Evolutionary conservation across 2,329 filamentous ascomycete species (phyloP).

Genomic region (Incumbomyces lentus): DNA sequence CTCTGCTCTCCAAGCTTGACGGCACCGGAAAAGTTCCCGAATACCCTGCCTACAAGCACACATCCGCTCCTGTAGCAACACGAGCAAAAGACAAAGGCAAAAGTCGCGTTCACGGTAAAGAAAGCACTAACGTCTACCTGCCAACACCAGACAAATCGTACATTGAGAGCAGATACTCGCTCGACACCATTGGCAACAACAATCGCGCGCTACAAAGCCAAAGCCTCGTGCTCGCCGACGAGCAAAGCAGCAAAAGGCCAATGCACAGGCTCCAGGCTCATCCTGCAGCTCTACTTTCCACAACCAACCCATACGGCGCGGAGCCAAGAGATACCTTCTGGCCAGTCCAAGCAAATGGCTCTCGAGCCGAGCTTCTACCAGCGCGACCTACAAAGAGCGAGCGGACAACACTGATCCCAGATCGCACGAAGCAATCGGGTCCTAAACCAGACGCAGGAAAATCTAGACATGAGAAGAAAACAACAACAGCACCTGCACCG

Average conservation of each 20-base stretch:
- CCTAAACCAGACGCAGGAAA: too few relatives aligned
- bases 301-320: too few relatives aligned
- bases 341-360: not conserved
- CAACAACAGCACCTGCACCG: too few relatives aligned
- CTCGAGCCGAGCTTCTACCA: not conserved
- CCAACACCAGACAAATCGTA: not conserved
- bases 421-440: too few relatives aligned
- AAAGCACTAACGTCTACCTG: not conserved
- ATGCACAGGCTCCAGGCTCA: too few relatives aligned
- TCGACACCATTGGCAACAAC: slow-evolving; percentile 2
- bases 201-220: not conserved
- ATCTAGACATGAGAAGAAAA: too few relatives aligned
- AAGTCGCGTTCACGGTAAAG: too few relatives aligned
- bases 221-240: too few relatives aligned
- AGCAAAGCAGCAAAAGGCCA: too few relatives aligned
- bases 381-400: not conserved
- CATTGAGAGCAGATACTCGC: slow-evolving; percentile 5
- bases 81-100: not conserved
- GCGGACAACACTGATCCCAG: too few relatives aligned
- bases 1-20: not conserved
- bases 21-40: not conserved
- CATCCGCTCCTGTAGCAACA: not conserved
- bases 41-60: not conserved
- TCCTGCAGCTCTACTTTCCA: too few relatives aligned
- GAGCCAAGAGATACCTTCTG: too few relatives aligned